phyloP scores from a whole-genome alignment of 257 asterid species.

The Solanum ahanhuiri region DNA sequence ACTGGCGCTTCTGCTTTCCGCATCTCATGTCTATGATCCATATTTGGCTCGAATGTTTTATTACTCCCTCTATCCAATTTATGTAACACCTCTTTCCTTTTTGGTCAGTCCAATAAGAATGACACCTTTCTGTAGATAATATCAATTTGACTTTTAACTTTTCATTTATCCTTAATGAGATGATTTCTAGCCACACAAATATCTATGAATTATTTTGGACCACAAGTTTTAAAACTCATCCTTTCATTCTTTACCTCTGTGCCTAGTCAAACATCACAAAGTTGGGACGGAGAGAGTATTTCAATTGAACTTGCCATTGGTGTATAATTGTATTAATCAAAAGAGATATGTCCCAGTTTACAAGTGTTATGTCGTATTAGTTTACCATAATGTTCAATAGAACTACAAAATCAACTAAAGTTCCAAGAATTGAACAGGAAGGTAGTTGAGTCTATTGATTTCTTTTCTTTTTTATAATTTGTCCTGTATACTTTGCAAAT shows the following conservation, averaged over 20 bases:
- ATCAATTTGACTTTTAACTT: neutral
- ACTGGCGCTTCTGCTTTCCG: neutral
- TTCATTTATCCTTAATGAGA: neutral
- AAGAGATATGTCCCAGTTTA: neutral
- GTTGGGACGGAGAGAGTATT: neutral
- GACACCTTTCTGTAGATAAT: neutral
- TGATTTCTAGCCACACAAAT: neutral
- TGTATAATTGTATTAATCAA: neutral
- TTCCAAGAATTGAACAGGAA: neutral
- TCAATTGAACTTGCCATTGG: neutral
- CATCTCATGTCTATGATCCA: neutral
- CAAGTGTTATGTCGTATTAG: neutral
- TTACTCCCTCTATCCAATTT: neutral
- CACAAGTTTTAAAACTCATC: neutral
- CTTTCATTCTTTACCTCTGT: neutral
- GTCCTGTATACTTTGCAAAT: neutral
- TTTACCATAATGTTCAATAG: neutral
- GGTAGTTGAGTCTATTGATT: neutral
- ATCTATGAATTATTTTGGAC: neutral
- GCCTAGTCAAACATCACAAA: neutral
- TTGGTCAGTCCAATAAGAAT: neutral
- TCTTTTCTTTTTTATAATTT: neutral
- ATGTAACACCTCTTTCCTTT: neutral
- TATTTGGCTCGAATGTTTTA: neutral
- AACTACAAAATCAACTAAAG: neutral